Conservation (phyloP, 352 stramenopile species). For the Globisporangium acanthophoron region DNA sequence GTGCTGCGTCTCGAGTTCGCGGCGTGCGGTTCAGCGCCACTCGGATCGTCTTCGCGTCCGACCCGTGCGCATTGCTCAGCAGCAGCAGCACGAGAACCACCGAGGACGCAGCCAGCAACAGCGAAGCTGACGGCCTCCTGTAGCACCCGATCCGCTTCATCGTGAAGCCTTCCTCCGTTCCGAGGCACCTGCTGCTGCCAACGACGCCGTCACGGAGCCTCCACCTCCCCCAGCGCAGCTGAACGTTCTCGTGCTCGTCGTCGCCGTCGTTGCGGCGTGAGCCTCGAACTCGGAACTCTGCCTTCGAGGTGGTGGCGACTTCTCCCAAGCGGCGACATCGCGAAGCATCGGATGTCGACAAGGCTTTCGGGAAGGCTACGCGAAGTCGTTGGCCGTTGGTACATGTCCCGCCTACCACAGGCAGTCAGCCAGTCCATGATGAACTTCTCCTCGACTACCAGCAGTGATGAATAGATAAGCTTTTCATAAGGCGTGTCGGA, state of each 20-base stretch:
- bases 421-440: too few relatives aligned
- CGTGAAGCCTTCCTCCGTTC: neutral
- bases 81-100: conserved; percentile 1
- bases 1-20: neutral
- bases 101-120: neutral
- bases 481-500: neutral
- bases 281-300: neutral
- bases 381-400: too few relatives aligned
- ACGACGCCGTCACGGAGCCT: neutral
- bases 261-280: neutral
- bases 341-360: too few relatives aligned
- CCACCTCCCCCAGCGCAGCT: neutral
- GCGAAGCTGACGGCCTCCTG: neutral
- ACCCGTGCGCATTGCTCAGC: neutral
- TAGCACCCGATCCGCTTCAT: neutral
- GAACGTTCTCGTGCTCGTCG: neutral
- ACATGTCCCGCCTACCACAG: too few relatives aligned
- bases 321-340: neutral
- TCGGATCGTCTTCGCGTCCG: conserved; percentile 4
- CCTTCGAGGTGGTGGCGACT: neutral
- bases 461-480: too few relatives aligned
- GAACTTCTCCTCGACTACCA: too few relatives aligned
- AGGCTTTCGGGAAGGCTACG: too few relatives aligned
- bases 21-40: conserved; percentile 5
- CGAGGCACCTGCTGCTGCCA: too few relatives aligned